Conservation (phyloP, 2,329 filamentous ascomycete species). For the Phaeosphaeriaceae sp. region DNA sequence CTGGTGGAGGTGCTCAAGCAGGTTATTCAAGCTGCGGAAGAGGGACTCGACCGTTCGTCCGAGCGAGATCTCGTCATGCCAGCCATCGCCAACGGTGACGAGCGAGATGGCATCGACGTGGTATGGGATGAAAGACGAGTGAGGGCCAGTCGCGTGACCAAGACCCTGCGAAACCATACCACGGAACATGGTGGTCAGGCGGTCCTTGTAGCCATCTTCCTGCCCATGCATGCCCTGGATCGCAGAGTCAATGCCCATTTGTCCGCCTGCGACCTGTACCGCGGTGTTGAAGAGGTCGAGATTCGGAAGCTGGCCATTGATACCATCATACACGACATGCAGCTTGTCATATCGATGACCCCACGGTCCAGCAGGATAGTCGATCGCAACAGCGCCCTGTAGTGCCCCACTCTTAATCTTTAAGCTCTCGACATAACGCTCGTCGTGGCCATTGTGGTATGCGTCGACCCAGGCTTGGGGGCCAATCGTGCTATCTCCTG, state of each 20-base stretch:
- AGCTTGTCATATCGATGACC: conserved; percentile 84
- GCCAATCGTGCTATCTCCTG: conserved; percentile 86
- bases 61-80: conserved; percentile 97
- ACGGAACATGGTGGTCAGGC: conserved; percentile 85
- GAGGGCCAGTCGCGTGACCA: conserved; percentile 86
- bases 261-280: conserved; percentile 82
- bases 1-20: conserved; percentile 95
- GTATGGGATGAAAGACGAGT: conserved; percentile 96
- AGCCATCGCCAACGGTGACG: conserved; percentile 86
- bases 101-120: conserved; percentile 96
- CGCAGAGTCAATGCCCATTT: conserved; percentile 86
- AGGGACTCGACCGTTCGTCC: conserved; percentile 88
- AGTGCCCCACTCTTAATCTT: conserved; percentile 91
- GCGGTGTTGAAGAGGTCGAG: conserved; percentile 95
- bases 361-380: conserved; percentile 75
- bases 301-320: conserved; percentile 95
- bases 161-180: conserved; percentile 93
- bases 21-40: conserved; percentile 92
- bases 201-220: conserved; percentile 77
- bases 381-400: conserved; percentile 90
- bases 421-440: conserved; percentile 73
- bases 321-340: conserved; percentile 92
- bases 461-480: conserved; percentile 98
- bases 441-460: conserved; percentile 88
- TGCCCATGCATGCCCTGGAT: conserved; percentile 88